phyloP scores from a whole-genome alignment of 1,139 yeast genomes.

The Kodamaea arcana region DNA sequence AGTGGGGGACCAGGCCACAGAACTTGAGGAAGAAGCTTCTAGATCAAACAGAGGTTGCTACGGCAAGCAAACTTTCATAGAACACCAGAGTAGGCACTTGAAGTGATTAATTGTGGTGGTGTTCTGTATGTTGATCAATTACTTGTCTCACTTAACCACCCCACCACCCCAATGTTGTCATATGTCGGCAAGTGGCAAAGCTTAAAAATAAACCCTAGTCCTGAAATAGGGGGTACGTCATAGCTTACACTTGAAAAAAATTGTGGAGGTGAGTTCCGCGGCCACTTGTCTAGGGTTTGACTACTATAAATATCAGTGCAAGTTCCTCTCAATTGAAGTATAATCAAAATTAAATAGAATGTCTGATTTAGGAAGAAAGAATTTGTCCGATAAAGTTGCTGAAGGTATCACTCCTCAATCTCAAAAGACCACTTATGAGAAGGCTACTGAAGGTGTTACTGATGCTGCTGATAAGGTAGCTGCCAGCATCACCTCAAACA shows the following conservation, averaged over 20 bases:
- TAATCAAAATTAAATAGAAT: constrained; percentile 22
- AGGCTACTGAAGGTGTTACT: constrained; percentile 70
- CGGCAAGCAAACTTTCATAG: too few relatives aligned
- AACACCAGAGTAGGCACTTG: too few relatives aligned
- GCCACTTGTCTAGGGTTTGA: too few relatives aligned
- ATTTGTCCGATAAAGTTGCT: constrained; percentile 60
- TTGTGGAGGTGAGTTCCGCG: neutral
- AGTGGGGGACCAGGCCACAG: too few relatives aligned
- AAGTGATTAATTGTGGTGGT: too few relatives aligned
- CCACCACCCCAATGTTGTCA: too few relatives aligned
- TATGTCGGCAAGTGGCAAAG: neutral
- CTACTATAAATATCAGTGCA: too few relatives aligned
- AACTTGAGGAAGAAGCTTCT: too few relatives aligned
- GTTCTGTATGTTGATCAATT: too few relatives aligned
- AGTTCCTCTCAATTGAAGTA: too few relatives aligned
- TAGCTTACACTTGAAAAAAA: neutral
- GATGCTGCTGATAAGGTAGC: constrained; percentile 63
- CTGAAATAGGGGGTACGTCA: neutral
- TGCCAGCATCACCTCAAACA: constrained; percentile 55
- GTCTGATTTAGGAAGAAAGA: constrained; percentile 81
- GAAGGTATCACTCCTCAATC: constrained; percentile 73
- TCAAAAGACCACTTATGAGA: constrained; percentile 59
- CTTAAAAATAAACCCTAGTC: neutral
- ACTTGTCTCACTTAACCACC: neutral
- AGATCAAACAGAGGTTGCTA: too few relatives aligned